Conservation (phyloP, 2,329 filamentous ascomycete genomes). For the Exutisphaerella laricina region DNA sequence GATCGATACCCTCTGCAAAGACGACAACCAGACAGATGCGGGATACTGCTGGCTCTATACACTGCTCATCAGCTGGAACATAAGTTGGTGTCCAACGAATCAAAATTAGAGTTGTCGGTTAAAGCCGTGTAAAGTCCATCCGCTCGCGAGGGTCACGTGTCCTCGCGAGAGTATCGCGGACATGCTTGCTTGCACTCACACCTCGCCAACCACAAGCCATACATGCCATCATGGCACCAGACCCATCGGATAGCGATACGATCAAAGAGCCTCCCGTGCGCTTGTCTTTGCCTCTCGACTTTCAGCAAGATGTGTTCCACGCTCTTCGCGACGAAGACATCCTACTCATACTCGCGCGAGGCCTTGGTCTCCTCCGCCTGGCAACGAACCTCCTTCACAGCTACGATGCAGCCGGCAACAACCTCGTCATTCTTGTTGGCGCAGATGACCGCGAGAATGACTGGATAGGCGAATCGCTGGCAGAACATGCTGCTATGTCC, state of each 20-base stretch:
- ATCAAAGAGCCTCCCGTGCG: conserved; percentile 56
- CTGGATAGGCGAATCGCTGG: conserved; percentile 93
- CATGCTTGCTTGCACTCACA: too few relatives aligned
- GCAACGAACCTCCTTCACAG: conserved; percentile 95
- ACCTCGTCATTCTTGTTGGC: conserved; percentile 80
- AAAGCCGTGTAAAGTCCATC: too few relatives aligned
- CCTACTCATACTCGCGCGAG: conserved; percentile 83
- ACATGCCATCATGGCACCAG: neutral
- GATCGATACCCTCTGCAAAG: too few relatives aligned
- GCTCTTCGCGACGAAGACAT: conserved; percentile 87
- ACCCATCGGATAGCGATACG: conserved; percentile 1
- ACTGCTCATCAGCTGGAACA: too few relatives aligned
- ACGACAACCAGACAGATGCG: too few relatives aligned
- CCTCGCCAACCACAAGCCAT: too few relatives aligned
- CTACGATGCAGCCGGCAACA: conserved; percentile 93
- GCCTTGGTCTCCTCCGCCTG: conserved; percentile 84
- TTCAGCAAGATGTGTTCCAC: conserved; percentile 92
- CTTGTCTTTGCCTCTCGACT: conserved; percentile 75
- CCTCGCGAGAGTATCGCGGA: too few relatives aligned
- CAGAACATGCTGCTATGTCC: conserved; percentile 91
- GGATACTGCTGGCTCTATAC: too few relatives aligned
- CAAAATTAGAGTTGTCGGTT: too few relatives aligned
- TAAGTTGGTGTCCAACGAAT: too few relatives aligned
- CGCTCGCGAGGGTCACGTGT: too few relatives aligned
- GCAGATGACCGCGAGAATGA: conserved; percentile 90